These are phyloP conservation scores for Solanum aculeatissimum DNA, from an alignment of 305 asterid genomes.

Conservation along the genomic window DNA sequence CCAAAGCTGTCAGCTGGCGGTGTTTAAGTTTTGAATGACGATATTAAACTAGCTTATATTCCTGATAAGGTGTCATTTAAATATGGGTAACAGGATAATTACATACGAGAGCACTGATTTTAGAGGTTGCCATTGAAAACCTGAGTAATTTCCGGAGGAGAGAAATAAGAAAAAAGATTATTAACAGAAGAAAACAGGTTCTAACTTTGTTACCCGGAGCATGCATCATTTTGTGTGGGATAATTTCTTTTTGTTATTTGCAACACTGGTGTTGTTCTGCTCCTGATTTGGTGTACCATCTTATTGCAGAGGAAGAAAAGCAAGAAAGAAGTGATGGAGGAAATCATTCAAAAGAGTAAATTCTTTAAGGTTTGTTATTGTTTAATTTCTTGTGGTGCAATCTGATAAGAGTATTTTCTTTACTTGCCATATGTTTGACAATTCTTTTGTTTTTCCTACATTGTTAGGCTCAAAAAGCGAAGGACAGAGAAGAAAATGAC, in stretches of 20 bases:
- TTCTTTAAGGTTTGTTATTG: conserved; percentile 60
- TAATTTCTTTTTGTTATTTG: background rate
- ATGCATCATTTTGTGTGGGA: background rate
- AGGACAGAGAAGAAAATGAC: conserved; percentile 86
- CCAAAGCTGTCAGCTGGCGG: background rate
- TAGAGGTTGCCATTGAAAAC: background rate
- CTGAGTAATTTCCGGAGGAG: background rate
- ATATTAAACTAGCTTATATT: background rate
- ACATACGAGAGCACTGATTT: background rate
- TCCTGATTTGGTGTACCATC: conserved; percentile 9
- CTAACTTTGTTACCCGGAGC: background rate
- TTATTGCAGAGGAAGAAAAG: conserved; percentile 68
- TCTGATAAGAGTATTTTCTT: background rate
- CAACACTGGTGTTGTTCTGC: background rate
- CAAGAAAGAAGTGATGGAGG: conserved; percentile 95
- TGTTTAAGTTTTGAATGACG: background rate
- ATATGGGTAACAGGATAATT: background rate
- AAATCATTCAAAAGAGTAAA: conserved; percentile 82
- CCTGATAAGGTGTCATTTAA: background rate
- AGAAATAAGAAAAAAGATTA: background rate
- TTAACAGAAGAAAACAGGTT: background rate
- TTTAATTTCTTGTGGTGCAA: background rate
- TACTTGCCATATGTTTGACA: background rate
- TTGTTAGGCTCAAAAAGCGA: conserved; percentile 88
- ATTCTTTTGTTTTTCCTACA: conserved; percentile 1